Evolutionary conservation across 352 stramenopile genomes (phyloP), one percentile per base, ranked within the genome.

Genomic region (Blastocystis sp.): DNA sequence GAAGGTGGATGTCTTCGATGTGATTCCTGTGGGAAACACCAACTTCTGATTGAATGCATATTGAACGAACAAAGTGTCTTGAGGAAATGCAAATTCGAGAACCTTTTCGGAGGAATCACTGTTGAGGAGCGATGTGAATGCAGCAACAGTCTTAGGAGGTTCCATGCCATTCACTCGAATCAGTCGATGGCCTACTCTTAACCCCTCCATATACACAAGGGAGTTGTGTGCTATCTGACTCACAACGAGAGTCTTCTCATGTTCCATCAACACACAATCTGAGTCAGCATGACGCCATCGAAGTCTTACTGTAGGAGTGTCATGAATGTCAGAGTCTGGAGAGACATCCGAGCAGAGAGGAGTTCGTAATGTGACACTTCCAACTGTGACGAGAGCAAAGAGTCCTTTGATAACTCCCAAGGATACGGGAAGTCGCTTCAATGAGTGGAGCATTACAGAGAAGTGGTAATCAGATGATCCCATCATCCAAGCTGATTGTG

Each of bases 1-100:
- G 11, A 74, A 29, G 11, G 63, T 21, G 9, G 21, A 1, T 51
- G 4, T n/a, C 11, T 81, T 43, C 24, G 65, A 35, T 21, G 71
- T 59, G n/a, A 11, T 14, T 42, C 37, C 71, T 29, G 39, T 39
- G 56, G 71, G 71, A 52, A 81, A 81, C 27, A 37, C 39, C 29
- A 81, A 81, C 11, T 81, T 11, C 56, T 81, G 37, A n/a, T 81
- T 52, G 32, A 74, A 74, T 2, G 16, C 19, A 5, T 12, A 16
- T 14, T 32, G 19, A 61, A 16, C 3, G 54, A 61, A 61, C 2
- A 12, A 61, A 61, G 9, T 46, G 9, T 14, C 54, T 61, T n/a
- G 19, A 7, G 54, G 54, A 32, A 12, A 32, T 12, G 3, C 19
- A 61, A 61, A 61, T 14, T 32, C 54, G 3, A 61, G 12, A 46